These are phyloP conservation scores for Xylariaceae sp. DNA, from an alignment of 2,329 filamentous ascomycete genomes.

Conservation along the genomic window DNA sequence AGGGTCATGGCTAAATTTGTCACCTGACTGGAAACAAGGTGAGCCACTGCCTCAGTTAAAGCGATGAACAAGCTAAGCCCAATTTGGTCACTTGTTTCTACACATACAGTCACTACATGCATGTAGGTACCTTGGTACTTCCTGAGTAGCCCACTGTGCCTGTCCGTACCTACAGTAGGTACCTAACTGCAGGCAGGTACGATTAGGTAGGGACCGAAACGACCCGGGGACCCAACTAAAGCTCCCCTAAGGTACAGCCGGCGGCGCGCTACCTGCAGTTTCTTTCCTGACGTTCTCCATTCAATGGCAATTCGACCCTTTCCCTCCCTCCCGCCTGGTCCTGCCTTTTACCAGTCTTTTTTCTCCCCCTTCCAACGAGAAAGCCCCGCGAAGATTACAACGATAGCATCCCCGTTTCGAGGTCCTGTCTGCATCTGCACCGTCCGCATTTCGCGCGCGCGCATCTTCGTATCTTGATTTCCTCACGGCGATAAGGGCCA, in stretches of 20 bases:
- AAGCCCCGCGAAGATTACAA: constrained; percentile 26
- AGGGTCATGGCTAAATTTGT: too few relatives aligned
- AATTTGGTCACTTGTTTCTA: too few relatives aligned
- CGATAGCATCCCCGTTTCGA: constrained; percentile 20
- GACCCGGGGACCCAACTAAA: not conserved
- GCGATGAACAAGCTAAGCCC: too few relatives aligned
- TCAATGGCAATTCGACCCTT: constrained; percentile 25
- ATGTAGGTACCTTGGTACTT: too few relatives aligned
- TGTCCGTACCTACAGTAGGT: not conserved
- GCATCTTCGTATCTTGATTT: constrained; percentile 16
- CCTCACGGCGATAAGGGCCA: constrained; percentile 21
- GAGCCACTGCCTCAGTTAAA: too few relatives aligned
- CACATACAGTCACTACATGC: too few relatives aligned
- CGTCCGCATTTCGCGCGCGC: constrained; percentile 13
- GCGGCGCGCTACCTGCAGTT: not conserved
- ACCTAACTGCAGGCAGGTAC: constrained; percentile 1
- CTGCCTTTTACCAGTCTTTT: constrained; percentile 11
- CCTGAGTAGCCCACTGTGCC: too few relatives aligned
- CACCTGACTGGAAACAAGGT: too few relatives aligned
- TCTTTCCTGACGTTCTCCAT: constrained; percentile 24
- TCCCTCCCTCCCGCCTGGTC: constrained; percentile 13
- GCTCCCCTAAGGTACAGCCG: not conserved
- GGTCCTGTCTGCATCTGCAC: not conserved
- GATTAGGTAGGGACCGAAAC: not conserved
- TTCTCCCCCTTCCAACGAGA: constrained; percentile 10